Conservation (phyloP, 768 basidiomycete genomes). For the Podaxis rugospora region DNA sequence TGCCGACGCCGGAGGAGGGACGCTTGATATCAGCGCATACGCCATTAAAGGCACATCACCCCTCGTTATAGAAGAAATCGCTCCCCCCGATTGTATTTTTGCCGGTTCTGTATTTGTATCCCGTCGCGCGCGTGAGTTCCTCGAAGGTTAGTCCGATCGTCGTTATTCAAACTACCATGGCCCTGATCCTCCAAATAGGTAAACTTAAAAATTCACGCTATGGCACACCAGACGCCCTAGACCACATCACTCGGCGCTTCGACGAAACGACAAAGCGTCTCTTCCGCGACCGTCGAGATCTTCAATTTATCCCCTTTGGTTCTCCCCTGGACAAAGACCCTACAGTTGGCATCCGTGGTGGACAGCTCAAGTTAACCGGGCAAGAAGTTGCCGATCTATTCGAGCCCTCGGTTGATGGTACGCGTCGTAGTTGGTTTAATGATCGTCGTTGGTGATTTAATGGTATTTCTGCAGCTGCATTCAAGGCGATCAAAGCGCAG, state of each 20-base stretch:
- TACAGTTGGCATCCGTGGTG: conserved; percentile 64
- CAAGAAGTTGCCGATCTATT: conserved; percentile 69
- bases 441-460: not conserved
- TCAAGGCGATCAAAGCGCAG: conserved; percentile 64
- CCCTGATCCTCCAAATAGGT: conserved; percentile 33
- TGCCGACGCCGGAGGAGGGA: conserved; percentile 79
- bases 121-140: conserved; percentile 64
- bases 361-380: conserved; percentile 71
- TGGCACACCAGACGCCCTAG: conserved; percentile 63
- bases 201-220: conserved; percentile 74
- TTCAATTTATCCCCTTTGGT: conserved; percentile 73
- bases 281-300: conserved; percentile 63
- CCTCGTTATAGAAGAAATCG: conserved; percentile 77
- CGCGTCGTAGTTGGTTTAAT: not conserved
- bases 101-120: conserved; percentile 83
- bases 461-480: conserved; percentile 39
- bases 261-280: conserved; percentile 81
- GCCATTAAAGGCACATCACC: conserved; percentile 66
- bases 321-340: conserved; percentile 74
- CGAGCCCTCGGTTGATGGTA: conserved; percentile 70
- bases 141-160: conserved; percentile 47
- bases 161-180: not conserved
- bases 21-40: conserved; percentile 78
- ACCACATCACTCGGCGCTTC: conserved; percentile 77
- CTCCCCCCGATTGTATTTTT: conserved; percentile 83